Percentiles rank a stretch among this genome's conserved stretches.
Conservation (phyloP, 768 basidiomycete genomes). For the Amanita molliuscula region DNA sequence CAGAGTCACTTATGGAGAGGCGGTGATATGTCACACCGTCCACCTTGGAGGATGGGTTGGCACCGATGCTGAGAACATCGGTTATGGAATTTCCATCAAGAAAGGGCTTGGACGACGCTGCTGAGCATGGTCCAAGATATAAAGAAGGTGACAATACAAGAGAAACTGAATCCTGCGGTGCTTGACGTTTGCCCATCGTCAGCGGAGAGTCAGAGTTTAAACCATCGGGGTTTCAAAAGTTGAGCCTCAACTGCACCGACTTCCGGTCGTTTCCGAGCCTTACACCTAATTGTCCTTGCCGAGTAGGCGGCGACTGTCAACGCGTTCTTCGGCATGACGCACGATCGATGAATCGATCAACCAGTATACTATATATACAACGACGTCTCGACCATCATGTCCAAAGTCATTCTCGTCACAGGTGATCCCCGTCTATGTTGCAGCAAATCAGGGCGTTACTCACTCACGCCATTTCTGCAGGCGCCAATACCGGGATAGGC, state of each 20-base stretch:
- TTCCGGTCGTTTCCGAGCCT: too few species aligned
- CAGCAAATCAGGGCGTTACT: too few species aligned
- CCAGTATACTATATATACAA: too few species aligned
- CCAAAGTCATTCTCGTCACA: slow-evolving; percentile 30
- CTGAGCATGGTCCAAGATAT: slow-evolving; percentile 31
- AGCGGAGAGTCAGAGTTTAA: too few species aligned
- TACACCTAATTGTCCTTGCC: too few species aligned
- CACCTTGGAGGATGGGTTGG: slow-evolving; percentile 18
- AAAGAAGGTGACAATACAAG: slow-evolving; percentile 18
- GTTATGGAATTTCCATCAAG: slow-evolving; percentile 23
- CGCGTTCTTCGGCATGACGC: too few species aligned
- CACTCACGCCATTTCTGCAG: slow-evolving; percentile 13
- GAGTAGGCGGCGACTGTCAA: too few species aligned
- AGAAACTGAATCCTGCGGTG: slow-evolving; percentile 9
- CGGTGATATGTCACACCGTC: slow-evolving; percentile 25
- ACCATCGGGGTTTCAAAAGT: too few species aligned
- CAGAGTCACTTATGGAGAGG: slow-evolving; percentile 25
- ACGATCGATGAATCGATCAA: too few species aligned
- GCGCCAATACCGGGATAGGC: slow-evolving; percentile 35
- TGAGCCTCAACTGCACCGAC: too few species aligned
- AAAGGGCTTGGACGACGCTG: slow-evolving; percentile 25
- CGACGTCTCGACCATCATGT: slow-evolving; percentile 12
- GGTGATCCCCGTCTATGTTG: slow-evolving; percentile 12
- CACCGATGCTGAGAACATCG: slow-evolving; percentile 31
- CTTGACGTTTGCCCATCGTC: background rate